Evolutionary conservation across 805 yeast genomes (phyloP).

Genomic region (Wickerhamomyces queroliae): DNA sequence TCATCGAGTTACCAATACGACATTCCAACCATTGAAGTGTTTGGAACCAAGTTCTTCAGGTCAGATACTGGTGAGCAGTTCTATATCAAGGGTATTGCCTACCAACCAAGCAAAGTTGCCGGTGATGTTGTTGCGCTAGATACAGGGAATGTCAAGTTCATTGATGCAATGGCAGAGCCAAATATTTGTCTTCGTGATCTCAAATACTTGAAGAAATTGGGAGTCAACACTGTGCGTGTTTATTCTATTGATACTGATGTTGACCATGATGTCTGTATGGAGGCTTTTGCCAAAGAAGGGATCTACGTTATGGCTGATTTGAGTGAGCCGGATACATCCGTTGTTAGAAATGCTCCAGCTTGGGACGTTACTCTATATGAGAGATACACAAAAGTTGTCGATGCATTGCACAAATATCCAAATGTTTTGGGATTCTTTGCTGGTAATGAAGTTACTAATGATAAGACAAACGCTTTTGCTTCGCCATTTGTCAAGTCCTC

Average conservation of each 20-base stretch:
- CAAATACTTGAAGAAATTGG: conserved; percentile 62
- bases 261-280: conserved; percentile 76
- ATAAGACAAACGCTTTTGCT: conserved; percentile 74
- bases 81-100: conserved; percentile 83
- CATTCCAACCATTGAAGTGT: conserved; percentile 48
- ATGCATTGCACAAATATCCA: conserved; percentile 66
- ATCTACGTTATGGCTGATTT: conserved; percentile 89
- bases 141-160: conserved; percentile 25
- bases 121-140: conserved; percentile 29
- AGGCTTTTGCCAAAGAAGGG: conserved; percentile 71
- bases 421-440: conserved; percentile 94
- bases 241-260: conserved; percentile 73
- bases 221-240: conserved; percentile 77
- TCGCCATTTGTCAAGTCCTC: conserved; percentile 97
- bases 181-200: conserved; percentile 74
- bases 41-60: conserved; percentile 75
- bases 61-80: conserved; percentile 72
- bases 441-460: conserved; percentile 94
- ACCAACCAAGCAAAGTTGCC: conserved; percentile 53
- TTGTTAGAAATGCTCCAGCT: conserved; percentile 68
- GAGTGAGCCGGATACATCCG: conserved; percentile 77
- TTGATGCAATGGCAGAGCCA: conserved; percentile 77
- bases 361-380: conserved; percentile 71
- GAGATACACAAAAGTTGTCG: conserved; percentile 80
- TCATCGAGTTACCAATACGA: too few species aligned